phyloP scores from a whole-genome alignment of 306 rosid species.

The Quercus engelmannii region DNA sequence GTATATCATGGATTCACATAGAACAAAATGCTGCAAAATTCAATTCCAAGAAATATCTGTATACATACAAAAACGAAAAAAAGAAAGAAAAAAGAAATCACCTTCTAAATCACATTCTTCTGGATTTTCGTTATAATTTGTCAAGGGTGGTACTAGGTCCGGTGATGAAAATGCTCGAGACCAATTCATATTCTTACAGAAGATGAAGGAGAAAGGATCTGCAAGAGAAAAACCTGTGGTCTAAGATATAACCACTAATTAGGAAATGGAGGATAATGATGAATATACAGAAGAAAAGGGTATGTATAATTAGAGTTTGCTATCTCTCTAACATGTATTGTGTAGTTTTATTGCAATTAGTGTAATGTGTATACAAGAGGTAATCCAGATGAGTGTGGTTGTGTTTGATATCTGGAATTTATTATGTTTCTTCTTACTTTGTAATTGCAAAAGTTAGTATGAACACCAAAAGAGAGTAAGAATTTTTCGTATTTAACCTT shows the following conservation, averaged over 20 bases:
- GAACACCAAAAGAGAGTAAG: constrained; percentile 1
- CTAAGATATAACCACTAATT: neutral
- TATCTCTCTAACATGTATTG: constrained; percentile 5
- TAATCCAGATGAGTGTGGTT: neutral
- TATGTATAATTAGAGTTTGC: neutral
- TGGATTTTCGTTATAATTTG: constrained; percentile 18
- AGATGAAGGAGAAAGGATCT: constrained; percentile 11
- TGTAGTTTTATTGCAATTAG: neutral
- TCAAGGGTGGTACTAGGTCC: constrained; percentile 33
- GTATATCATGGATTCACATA: neutral
- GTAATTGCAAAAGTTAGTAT: neutral
- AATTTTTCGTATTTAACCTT: no score
- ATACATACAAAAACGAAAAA: neutral
- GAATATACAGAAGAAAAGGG: constrained; percentile 19
- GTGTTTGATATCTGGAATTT: neutral
- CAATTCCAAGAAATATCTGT: neutral
- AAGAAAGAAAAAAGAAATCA: constrained; percentile 10
- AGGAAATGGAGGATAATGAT: neutral
- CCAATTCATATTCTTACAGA: constrained; percentile 32
- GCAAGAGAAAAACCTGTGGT: constrained; percentile 7
- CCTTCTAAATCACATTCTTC: constrained; percentile 62
- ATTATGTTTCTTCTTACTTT: no score
- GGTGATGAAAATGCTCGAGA: constrained; percentile 58
- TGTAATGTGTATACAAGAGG: neutral
- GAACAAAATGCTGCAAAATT: neutral